A percentile compares a stretch with the other conserved stretches of the same genome.
phyloP scores from a whole-genome alignment of 2,329 filamentous ascomycete genomes.

The Ascochyta clinopodiicola region DNA sequence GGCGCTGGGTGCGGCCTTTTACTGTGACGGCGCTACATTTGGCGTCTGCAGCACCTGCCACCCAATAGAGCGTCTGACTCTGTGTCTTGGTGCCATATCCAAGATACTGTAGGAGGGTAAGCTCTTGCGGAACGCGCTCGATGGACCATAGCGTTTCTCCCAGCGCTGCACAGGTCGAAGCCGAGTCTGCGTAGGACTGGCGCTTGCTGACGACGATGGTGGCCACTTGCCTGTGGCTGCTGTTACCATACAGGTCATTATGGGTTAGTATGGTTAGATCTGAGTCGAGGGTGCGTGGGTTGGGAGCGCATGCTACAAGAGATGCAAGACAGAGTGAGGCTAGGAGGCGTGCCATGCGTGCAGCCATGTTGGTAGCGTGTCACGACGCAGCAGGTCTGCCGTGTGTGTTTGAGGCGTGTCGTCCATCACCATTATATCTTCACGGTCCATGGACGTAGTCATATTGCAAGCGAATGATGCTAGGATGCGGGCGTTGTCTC shows the following conservation, averaged over 20 bases:
- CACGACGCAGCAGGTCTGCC: not conserved
- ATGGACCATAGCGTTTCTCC: conserved; percentile 30
- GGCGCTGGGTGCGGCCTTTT: conserved; percentile 19
- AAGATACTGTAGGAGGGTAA: conserved; percentile 30
- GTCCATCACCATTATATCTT: not conserved
- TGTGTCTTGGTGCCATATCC: conserved; percentile 22
- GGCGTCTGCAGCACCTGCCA: conserved; percentile 15
- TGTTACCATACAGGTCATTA: conserved; percentile 35
- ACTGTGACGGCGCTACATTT: conserved; percentile 32
- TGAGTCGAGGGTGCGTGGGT: conserved; percentile 33
- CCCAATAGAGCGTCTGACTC: conserved; percentile 27
- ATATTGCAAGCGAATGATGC: not conserved
- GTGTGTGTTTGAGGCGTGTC: not conserved
- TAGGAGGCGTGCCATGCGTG: conserved; percentile 14
- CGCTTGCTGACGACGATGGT: conserved; percentile 26
- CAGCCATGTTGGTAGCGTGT: conserved; percentile 19
- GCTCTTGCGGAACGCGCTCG: conserved; percentile 13
- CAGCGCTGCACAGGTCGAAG: conserved; percentile 29
- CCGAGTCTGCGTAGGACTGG: conserved; percentile 15
- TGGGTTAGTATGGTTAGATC: conserved; percentile 41
- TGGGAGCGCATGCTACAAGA: conserved; percentile 21
- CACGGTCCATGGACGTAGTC: not conserved
- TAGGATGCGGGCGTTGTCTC: not conserved
- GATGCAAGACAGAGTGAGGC: conserved; percentile 14
- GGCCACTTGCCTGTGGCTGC: conserved; percentile 28